These are phyloP conservation scores for Plasmodium chabaudi DNA, from an alignment of 169 alveolate species.

Conservation along the genomic window DNA sequence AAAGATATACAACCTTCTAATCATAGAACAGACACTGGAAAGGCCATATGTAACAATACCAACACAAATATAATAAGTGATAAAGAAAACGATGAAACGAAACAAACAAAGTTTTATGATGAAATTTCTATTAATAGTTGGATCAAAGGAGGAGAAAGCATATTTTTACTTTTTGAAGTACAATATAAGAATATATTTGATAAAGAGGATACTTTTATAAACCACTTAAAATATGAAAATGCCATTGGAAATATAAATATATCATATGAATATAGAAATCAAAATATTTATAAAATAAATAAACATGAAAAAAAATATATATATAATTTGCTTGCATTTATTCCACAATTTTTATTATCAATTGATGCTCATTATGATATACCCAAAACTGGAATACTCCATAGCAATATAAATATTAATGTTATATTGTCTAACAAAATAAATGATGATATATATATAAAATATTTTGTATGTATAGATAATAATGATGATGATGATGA, in stretches of 20 bases:
- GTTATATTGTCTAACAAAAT: conserved; percentile 26
- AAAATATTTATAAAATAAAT: neutral
- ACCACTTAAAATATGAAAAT: conserved; percentile 20
- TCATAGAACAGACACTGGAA: neutral
- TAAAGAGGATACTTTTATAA: conserved; percentile 1
- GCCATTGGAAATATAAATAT: conserved; percentile 29
- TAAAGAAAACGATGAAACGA: neutral
- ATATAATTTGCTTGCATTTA: conserved; percentile 19
- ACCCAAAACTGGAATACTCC: conserved; percentile 58
- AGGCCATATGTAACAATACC: neutral
- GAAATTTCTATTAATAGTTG: conserved; percentile 47
- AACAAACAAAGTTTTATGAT: conserved; percentile 22
- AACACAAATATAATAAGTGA: neutral
- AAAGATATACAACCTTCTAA: neutral
- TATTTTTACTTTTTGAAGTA: conserved; percentile 64
- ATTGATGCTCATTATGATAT: conserved; percentile 56
- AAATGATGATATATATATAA: conserved; percentile 64
- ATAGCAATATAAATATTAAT: conserved; percentile 37
- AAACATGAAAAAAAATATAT: conserved; percentile 10
- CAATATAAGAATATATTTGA: conserved; percentile 4
- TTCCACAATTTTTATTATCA: conserved; percentile 56
- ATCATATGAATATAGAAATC: conserved; percentile 31
- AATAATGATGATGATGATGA: neutral
- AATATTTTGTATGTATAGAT: conserved; percentile 36
- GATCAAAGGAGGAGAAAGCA: conserved; percentile 40